These are phyloP conservation scores for Leucosporidium scottii DNA, from an alignment of 768 basidiomycete genomes.

Conservation along the genomic window DNA sequence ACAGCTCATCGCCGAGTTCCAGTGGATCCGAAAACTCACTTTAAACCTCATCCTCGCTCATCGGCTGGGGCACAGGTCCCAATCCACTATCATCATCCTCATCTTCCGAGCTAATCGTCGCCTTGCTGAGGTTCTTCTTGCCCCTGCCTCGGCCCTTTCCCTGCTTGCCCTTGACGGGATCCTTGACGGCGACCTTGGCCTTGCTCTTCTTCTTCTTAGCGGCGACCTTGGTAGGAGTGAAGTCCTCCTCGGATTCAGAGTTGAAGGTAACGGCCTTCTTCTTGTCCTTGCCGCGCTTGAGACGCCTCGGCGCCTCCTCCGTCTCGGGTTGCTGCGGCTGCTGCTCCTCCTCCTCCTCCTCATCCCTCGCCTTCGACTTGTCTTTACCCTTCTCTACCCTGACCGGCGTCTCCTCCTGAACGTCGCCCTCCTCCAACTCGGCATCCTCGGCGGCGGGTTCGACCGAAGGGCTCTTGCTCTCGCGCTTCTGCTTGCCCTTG, in stretches of 20 bases:
- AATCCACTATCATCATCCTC: no score
- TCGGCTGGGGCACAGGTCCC: no score
- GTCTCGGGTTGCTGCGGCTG: neutral
- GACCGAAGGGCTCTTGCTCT: neutral
- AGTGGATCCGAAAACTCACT: neutral
- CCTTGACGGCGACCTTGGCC: neutral
- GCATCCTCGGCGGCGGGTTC: slow-evolving; percentile 1
- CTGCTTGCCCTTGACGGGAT: neutral
- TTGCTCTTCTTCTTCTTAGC: neutral
- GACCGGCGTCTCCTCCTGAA: neutral
- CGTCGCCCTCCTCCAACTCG: neutral
- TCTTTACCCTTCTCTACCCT: neutral
- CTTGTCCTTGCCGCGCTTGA: no score
- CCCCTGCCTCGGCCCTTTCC: neutral
- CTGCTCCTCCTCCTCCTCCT: neutral
- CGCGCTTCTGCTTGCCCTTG: no score
- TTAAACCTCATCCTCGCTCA: no score
- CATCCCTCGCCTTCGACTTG: neutral
- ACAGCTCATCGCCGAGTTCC: neutral
- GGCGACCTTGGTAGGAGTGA: no score
- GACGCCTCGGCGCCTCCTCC: neutral
- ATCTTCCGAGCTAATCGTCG: no score
- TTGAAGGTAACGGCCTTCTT: neutral
- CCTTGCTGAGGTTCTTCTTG: neutral
- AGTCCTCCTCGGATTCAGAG: neutral